Conservation (phyloP, 2,329 filamentous ascomycete species). For the Aspergillus flavus region DNA sequence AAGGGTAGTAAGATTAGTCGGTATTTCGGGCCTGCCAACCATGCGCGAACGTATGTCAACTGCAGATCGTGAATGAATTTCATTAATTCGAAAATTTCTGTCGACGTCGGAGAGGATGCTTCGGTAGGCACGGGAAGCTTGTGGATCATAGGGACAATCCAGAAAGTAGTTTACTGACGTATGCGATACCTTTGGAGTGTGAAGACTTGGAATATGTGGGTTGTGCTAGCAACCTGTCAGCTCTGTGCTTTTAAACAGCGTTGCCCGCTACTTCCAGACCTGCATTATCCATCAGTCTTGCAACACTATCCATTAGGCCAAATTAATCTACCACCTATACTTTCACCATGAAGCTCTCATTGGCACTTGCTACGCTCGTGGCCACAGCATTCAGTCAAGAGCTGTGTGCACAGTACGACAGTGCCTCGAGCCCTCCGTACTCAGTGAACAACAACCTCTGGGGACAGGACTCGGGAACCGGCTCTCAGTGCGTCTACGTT, state of each 20-base stretch:
- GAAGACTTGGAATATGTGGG: background rate
- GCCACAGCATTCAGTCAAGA: constrained; percentile 1
- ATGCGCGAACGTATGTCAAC: background rate
- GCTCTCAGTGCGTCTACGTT: constrained; percentile 45
- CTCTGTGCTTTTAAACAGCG: background rate
- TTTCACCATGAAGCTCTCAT: background rate
- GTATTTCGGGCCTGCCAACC: background rate
- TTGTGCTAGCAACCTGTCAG: background rate
- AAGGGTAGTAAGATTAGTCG: background rate
- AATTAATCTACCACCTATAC: background rate
- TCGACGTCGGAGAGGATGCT: background rate
- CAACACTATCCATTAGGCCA: background rate
- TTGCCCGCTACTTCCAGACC: background rate
- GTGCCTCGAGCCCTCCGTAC: constrained; percentile 38
- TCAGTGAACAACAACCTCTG: constrained; percentile 55
- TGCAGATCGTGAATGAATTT: background rate
- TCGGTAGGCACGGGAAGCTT: background rate
- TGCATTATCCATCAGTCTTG: background rate
- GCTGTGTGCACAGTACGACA: constrained; percentile 26
- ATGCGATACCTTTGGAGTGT: background rate
- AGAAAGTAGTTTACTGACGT: background rate
- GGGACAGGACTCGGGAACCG: constrained; percentile 39
- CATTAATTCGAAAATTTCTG: background rate
- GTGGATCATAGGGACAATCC: background rate
- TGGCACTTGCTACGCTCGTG: background rate